Base-by-base conservation (phyloP, 2,329 filamentous ascomycete genomes). In the Fusarium clavum region DNA sequence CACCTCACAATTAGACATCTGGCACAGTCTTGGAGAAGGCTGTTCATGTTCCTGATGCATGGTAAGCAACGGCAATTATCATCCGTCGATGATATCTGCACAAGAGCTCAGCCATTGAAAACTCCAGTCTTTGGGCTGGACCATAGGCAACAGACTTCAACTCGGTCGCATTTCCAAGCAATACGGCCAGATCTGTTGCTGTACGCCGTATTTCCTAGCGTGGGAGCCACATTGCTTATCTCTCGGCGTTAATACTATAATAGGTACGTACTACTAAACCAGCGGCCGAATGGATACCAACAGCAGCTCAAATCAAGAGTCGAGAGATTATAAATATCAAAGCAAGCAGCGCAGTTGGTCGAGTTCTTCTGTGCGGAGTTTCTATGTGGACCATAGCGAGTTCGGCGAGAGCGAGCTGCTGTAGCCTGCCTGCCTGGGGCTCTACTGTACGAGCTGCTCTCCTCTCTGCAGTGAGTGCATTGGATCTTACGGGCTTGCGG, bases 311-410 rank as follows among this genome's bases (percentile, higher is more conserved):
- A 73, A 72, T 70, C 62, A 73, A 74, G 45, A 51, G 60, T 70
- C 54, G 66, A 67, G 52, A 64, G 61, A 74, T 77, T 77, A 77
- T 77, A 77, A 77, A 74, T 75, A 77, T 64, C 59, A 67, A 70
- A 65, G 66, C 60, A 64, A 67, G 64, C 61, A 68, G 60, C 71
- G 49, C 49, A 52, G 32, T 52, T 52, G 49, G 32, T 34, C 49
- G 73, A 62, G 11, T 38, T 38, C 34, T 38, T 56, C 56, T 40
- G 48, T 58, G 71, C 73, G 73, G 73, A 75, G 72, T 59, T 54
- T 25, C 49, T 41, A 52, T 58, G 61, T 71, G 61, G 63, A 71
- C 66, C 69, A 59, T 61, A 69, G 67, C 71, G 73, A 75, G 57
- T 64, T 75, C 73, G 73, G 73, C 66, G 56, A 46, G 9, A 38